Percentiles rank a stretch among this genome's conserved stretches.
phyloP scores from a whole-genome alignment of 257 asterid species.

The Linaria vulgaris region DNA sequence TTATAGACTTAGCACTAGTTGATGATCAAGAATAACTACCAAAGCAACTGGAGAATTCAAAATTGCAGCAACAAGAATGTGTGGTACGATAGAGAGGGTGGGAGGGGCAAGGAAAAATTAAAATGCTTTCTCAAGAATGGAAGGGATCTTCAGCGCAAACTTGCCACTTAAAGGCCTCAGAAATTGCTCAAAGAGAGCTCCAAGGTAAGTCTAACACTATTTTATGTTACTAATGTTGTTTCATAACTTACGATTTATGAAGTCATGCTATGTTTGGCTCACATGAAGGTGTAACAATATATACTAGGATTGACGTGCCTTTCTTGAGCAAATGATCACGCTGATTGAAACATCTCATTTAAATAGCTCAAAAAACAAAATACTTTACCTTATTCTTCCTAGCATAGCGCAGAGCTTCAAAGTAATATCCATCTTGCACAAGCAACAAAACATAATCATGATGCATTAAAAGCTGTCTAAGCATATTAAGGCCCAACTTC shows the following conservation, averaged over 20 bases:
- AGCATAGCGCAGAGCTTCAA: constrained; percentile 90
- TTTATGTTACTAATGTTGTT: background rate
- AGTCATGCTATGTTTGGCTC: background rate
- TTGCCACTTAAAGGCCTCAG: too few relatives aligned
- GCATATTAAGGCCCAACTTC: constrained; percentile 84
- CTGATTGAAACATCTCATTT: constrained; percentile 11
- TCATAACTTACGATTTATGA: background rate
- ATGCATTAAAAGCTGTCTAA: constrained; percentile 75
- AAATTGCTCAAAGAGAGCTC: constrained; percentile 8
- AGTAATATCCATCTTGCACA: constrained; percentile 85
- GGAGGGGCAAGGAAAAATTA: background rate
- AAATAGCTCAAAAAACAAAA: constrained; percentile 2
- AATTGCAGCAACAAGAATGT: background rate
- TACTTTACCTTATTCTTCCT: constrained; percentile 70
- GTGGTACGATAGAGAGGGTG: too few relatives aligned
- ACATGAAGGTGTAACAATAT: constrained; percentile 1
- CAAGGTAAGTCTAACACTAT: background rate
- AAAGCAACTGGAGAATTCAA: too few relatives aligned
- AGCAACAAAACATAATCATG: constrained; percentile 79
- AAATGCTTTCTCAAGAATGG: background rate
- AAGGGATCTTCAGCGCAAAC: background rate
- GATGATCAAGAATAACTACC: background rate
- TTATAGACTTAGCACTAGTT: background rate
- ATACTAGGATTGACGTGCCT: background rate
- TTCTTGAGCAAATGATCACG: constrained; percentile 17